Evolutionary conservation across 1,284 basidiomycete genomes (phyloP), one percentile per base, ranked within the genome.

Genomic region (Leccinum griseonigrum): DNA sequence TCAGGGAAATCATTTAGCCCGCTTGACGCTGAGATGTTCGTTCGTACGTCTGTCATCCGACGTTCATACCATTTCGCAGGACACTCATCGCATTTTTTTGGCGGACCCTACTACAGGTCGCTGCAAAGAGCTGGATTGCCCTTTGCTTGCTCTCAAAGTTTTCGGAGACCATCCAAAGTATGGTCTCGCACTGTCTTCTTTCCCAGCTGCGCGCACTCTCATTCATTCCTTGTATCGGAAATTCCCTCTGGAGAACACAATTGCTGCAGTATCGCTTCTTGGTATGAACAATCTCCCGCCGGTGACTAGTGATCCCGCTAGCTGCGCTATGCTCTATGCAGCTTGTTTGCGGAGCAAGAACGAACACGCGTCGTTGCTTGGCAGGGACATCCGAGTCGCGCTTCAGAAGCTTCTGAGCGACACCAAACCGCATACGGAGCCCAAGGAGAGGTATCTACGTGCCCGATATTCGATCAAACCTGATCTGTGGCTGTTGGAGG

Each of bases 91-190:
- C 4, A 1, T 28, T 6, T 0, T 34, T 5, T 51, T 53, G 16
- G 6, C 13, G 11, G 1, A 4, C 7, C 28, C 1, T n/a, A 2
- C 22, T 6, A n/a, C 18, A 90, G 88, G 81, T 52, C 86, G 86
- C 10, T 88, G 86, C 58, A 77, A 80, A 60, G 79, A 86, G 64
- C 78, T 88, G 3, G 69, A 74, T 3, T 83, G 83, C 63, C 83
- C 85, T 1, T 68, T 76, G 34, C 78, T 87, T 43, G 85, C 86
- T 5, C 75, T 90, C 16, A 74, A 79, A 13, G 82, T 89, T 16
- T 88, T 86, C 69, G 81, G 83, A 29, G 74, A 87, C 69, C 85
- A 81, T 63, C 75, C 85, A 14, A 85, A 83, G 68, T 87, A 88
- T 69, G 80, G 82, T 57, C 67, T 89, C 13, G 73, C 77, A 40